Base-by-base conservation (phyloP, 2,329 filamentous ascomycete genomes). In the Mollisia scopiformis region DNA sequence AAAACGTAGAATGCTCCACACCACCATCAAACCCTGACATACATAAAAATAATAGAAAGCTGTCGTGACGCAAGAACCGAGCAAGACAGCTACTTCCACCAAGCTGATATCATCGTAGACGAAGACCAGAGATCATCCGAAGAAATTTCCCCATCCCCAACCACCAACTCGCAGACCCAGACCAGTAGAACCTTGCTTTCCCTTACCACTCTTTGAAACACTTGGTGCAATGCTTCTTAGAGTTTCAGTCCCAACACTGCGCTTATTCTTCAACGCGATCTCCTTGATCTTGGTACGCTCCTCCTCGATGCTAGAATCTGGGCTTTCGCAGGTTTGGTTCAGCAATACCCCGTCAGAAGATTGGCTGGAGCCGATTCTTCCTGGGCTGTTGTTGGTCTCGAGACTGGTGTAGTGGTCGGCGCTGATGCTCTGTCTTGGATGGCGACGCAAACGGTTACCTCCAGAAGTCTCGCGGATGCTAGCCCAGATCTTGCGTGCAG, bases 401-500 rank as follows among this genome's bases (percentile, higher is more conserved):
- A 65, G 53, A 14, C 54, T 62, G 30, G 59, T 65, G 30, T 66
- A 68, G 30, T 69, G 66, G 31, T 69, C 66, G 6, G 64, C 65
- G 46, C 62, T 66, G 31, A 70, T 59, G 27, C 63, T 69, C 2
- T 46, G 59, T 30, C 66, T 62, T 3, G 47, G 55, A 51, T 68
- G 61, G 8, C 55, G 61, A 47, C 59, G 54, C 5, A 23, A 47
- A n/a, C 58, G 47, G 19, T 55, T 50, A n/a, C 65, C 58, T 10
- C 68, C 66, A n/a, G 71, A 73, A 23, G 37, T 62, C 3, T 62
- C 62, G 23, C 71, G 67, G 69, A 74, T 73, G 41, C 72, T 64
- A 25, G 62, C 67, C 72, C 72, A 74, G 11, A 74, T 73, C 46
- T 71, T 69, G 16, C 70, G 64, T 31, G 72, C 72, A 41, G 70